Percentiles rank a stretch among this genome's conserved stretches.
These are phyloP conservation scores for Metroxylon sagu DNA, from an alignment of 176 grass and related monocot genomes.

Conservation along the genomic window DNA sequence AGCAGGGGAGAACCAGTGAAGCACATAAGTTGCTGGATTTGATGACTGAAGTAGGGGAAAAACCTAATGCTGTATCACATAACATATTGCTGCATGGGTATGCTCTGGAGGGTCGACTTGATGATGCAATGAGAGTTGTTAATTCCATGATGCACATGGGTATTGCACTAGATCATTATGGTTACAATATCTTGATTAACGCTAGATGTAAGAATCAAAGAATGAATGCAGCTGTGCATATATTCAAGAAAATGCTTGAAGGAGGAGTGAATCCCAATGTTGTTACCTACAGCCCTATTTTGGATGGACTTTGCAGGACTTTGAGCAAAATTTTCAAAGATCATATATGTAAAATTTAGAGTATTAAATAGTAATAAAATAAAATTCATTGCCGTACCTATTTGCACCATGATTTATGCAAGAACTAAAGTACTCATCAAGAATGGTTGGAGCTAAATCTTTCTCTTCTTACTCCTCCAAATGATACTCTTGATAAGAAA, in stretches of 20 bases:
- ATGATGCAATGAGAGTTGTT: constrained; percentile 4
- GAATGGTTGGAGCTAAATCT: too few species aligned
- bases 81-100: constrained; percentile 15
- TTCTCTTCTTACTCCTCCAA: too few species aligned
- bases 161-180: not conserved
- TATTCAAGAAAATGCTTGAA: constrained; percentile 11
- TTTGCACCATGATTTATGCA: too few species aligned
- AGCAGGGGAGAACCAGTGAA: constrained; percentile 1
- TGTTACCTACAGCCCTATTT: not conserved
- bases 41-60: not conserved
- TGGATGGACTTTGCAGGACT: too few species aligned
- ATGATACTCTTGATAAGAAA: too few species aligned
- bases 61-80: not conserved
- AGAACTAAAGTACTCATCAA: too few species aligned
- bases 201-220: not conserved
- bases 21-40: constrained; percentile 20
- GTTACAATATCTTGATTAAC: constrained; percentile 4
- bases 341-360: too few species aligned
- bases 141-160: constrained; percentile 14
- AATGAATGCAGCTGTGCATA: constrained; percentile 10
- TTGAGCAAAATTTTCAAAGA: too few species aligned
- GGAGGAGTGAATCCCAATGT: not conserved
- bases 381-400: too few species aligned
- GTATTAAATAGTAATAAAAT: too few species aligned
- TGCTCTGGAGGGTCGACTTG: not conserved